Conservation (phyloP, 2,329 filamentous ascomycete genomes). For the Bipolaris oryzae region DNA sequence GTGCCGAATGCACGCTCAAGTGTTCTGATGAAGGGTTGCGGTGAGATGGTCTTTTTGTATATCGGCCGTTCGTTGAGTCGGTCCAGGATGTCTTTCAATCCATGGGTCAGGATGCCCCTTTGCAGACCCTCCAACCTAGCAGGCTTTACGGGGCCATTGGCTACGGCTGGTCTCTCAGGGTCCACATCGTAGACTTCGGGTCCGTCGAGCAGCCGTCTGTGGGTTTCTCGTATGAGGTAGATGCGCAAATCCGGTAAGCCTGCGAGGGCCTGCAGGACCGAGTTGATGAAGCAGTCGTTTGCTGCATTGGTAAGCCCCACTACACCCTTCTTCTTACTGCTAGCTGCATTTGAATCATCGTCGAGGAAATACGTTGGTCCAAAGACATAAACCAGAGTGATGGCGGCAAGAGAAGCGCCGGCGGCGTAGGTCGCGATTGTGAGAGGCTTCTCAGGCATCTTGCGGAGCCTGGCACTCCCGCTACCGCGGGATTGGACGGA, state of each 20-base stretch:
- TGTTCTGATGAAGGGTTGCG: constrained; percentile 79
- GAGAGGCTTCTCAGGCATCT: constrained; percentile 81
- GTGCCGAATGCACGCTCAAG: constrained; percentile 87
- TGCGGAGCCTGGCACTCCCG: constrained; percentile 33
- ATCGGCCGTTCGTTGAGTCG: constrained; percentile 91
- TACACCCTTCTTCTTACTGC: constrained; percentile 74
- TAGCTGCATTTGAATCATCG: constrained; percentile 73
- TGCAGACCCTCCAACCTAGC: constrained; percentile 68
- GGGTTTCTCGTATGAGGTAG: constrained; percentile 90
- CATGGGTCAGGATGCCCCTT: constrained; percentile 80
- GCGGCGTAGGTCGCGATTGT: constrained; percentile 92
- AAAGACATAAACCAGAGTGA: constrained; percentile 96
- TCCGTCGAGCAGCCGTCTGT: constrained; percentile 81
- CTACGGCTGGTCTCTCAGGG: constrained; percentile 54
- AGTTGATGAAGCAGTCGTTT: constrained; percentile 87
- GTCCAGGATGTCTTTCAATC: constrained; percentile 91
- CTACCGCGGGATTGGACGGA: constrained; percentile 31
- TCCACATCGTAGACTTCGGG: constrained; percentile 73
- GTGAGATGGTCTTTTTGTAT: constrained; percentile 90
- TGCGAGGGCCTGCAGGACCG: constrained; percentile 88
- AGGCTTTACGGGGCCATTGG: constrained; percentile 47
- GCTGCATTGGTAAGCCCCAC: constrained; percentile 87
- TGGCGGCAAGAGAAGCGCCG: constrained; percentile 90
- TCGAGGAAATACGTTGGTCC: constrained; percentile 97
- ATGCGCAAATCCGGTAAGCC: constrained; percentile 86